Conservation (phyloP, 371 early-diverging fungal species). For the Haplosporangium sp. region DNA sequence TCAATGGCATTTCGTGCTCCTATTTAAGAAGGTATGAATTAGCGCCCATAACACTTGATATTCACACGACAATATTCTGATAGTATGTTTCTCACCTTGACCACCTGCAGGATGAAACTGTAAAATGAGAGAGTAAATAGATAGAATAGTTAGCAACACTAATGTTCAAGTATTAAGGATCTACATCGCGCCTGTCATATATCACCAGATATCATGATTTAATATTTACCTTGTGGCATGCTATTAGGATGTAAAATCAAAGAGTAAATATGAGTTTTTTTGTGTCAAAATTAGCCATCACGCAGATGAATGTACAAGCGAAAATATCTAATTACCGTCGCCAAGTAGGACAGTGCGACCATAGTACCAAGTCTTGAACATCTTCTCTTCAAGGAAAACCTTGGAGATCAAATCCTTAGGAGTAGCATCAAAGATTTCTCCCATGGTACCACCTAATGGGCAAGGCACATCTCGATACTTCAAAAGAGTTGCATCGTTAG, state of each 20-base stretch:
- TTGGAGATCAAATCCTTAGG: conserved; percentile 18
- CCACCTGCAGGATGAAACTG: conserved; percentile 9
- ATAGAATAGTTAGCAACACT: background rate
- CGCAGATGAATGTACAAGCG: too few species aligned
- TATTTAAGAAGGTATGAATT: background rate
- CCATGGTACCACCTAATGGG: conserved; percentile 22
- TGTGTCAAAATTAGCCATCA: background rate
- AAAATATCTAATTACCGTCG: conserved; percentile 17
- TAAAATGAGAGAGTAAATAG: background rate
- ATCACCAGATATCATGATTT: background rate
- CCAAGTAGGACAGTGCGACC: conserved; percentile 27
- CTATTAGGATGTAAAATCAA: background rate
- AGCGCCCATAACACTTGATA: too few species aligned
- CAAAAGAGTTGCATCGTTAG: conserved; percentile 19
- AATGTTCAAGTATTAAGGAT: too few species aligned
- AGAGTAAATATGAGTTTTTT: background rate
- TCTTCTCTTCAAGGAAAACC: conserved; percentile 33
- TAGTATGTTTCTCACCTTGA: background rate
- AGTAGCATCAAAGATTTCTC: conserved; percentile 24
- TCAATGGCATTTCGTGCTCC: conserved; percentile 26
- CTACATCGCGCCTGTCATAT: too few species aligned
- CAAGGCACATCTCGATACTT: conserved; percentile 1
- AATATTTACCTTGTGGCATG: conserved; percentile 30
- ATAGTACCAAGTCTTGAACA: conserved; percentile 28
- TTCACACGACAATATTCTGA: too few species aligned